A percentile compares a stretch with the other conserved stretches of the same genome.
These are phyloP conservation scores for Krasilnikovozyma curviuscula DNA, from an alignment of 768 basidiomycete genomes.

Conservation along the genomic window DNA sequence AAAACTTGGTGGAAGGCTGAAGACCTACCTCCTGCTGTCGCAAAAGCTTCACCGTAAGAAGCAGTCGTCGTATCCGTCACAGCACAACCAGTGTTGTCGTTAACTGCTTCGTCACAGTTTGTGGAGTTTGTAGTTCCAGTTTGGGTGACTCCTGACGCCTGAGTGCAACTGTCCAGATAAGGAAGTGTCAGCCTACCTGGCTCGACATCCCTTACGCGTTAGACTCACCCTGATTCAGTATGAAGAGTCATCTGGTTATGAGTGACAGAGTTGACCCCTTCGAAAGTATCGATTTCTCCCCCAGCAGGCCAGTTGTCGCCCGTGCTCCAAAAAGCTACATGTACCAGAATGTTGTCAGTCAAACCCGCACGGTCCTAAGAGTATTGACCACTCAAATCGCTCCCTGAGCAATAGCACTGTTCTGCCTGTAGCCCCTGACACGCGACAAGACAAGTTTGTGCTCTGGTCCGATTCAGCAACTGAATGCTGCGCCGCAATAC, in stretches of 20 bases:
- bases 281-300: constrained; percentile 61
- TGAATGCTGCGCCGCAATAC: too few species aligned
- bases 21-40: constrained; percentile 36
- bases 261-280: constrained; percentile 51
- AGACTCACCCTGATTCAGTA: constrained; percentile 33
- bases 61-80: constrained; percentile 36
- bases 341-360: too few species aligned
- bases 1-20: too few species aligned
- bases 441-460: too few species aligned
- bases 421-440: too few species aligned
- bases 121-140: constrained; percentile 24
- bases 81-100: constrained; percentile 42
- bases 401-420: too few species aligned
- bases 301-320: constrained; percentile 29
- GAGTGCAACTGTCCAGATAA: constrained; percentile 28
- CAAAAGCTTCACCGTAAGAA: constrained; percentile 51
- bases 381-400: too few species aligned
- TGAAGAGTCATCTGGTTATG: constrained; percentile 58
- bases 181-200: constrained; percentile 57
- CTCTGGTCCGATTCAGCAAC: too few species aligned
- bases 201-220: constrained; percentile 45
- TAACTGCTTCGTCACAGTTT: constrained; percentile 33
- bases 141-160: constrained; percentile 5
- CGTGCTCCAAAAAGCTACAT: too few species aligned
- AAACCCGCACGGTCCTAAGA: too few species aligned